A percentile compares a stretch with the other conserved stretches of the same genome.
Evolutionary conservation across 148 eudicot species (phyloP).

Genomic region (Rhododendron ovatum): DNA sequence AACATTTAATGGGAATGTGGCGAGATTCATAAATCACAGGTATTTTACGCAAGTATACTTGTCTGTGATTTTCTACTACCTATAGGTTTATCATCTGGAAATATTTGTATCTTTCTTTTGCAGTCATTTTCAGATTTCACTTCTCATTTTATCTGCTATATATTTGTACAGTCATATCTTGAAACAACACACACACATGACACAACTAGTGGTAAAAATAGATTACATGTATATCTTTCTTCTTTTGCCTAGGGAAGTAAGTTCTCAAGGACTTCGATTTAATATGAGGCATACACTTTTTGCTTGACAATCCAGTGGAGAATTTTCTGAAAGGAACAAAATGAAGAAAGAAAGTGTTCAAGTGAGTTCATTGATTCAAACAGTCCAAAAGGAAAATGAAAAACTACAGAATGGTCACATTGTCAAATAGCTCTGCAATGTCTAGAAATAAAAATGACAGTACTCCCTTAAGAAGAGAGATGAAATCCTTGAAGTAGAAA

Average conservation of each 20-base stretch:
- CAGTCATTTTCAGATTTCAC: not conserved
- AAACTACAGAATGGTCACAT: not conserved
- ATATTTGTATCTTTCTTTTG: not conserved
- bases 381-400: not conserved
- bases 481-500: not conserved
- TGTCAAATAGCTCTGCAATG: not conserved
- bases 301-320: not conserved
- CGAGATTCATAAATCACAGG: slow-evolving; percentile 68
- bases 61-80: not conserved
- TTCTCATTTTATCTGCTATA: not conserved
- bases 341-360: not conserved
- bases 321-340: not conserved
- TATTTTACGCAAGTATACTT: slow-evolving; percentile 6
- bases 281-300: not conserved
- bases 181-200: not conserved
- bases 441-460: not conserved
- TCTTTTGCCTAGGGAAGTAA: not conserved
- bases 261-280: not conserved
- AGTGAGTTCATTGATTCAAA: not conserved
- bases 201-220: not conserved
- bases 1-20: slow-evolving; percentile 57
- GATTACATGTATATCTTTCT: not conserved
- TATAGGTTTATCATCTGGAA: not conserved
- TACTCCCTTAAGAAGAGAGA: not conserved
- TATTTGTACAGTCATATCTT: not conserved